Evolutionary conservation across 2,329 filamentous ascomycete genomes (phyloP).

Genomic region (Colletotrichum somersetense): DNA sequence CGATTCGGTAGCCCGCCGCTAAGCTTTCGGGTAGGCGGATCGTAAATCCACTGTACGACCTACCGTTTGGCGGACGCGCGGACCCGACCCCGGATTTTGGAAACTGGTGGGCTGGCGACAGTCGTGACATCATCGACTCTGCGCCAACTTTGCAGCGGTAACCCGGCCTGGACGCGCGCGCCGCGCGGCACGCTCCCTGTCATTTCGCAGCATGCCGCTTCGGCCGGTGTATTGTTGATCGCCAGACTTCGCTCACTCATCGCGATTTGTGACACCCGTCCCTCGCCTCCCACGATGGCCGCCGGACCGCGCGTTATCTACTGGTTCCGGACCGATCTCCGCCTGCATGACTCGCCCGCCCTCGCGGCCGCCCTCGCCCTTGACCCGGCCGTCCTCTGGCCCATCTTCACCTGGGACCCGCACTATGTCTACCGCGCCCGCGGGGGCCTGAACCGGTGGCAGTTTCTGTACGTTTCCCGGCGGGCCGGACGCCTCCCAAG

Average conservation of each 20-base stretch:
- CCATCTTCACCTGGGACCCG: constrained; percentile 85
- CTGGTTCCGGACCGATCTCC: constrained; percentile 84
- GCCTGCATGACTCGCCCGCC: constrained; percentile 82
- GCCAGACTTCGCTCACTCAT: too few species aligned
- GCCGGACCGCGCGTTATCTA: constrained; percentile 67
- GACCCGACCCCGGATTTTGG: constrained; percentile 3
- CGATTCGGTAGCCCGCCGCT: not conserved
- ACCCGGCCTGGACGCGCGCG: not conserved
- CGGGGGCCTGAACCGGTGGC: constrained; percentile 80
- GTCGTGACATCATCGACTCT: constrained; percentile 52
- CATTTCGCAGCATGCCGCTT: not conserved
- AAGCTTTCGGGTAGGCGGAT: constrained; percentile 13
- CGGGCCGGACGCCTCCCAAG: not conserved
- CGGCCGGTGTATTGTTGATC: not conserved
- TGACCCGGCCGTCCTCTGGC: constrained; percentile 76
- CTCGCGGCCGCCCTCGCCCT: constrained; percentile 79
- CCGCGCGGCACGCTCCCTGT: not conserved
- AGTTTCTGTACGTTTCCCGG: constrained; percentile 69
- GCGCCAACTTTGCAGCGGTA: constrained; percentile 45
- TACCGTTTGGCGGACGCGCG: constrained; percentile 9
- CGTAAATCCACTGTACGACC: not conserved
- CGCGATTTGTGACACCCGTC: not conserved
- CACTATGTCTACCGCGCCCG: constrained; percentile 82
- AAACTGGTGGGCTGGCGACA: constrained; percentile 8
- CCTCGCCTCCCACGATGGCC: constrained; percentile 12